Conservation (phyloP, 345 rosid genomes). For the Acer negundo region DNA sequence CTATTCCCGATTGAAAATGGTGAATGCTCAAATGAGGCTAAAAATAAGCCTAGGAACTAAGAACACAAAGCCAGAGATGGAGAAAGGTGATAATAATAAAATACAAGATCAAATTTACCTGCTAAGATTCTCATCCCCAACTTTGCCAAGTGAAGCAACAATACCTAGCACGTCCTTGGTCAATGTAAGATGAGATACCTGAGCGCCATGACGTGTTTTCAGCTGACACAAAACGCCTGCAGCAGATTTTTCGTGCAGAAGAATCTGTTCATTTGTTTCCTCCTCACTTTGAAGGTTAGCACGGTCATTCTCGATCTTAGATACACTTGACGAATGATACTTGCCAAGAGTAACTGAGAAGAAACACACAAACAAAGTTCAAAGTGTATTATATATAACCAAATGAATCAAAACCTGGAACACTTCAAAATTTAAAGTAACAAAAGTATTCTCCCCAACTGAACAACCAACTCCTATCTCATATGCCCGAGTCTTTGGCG, state of each 20-base stretch:
- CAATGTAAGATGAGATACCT: constrained; percentile 41
- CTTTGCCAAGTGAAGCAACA: constrained; percentile 84
- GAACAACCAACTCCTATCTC: background rate
- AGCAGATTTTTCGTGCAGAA: constrained; percentile 59
- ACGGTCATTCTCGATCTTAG: constrained; percentile 26
- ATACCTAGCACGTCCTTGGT: constrained; percentile 66
- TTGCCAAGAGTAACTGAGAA: constrained; percentile 64
- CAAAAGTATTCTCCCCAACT: background rate
- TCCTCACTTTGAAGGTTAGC: constrained; percentile 52
- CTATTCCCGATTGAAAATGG: background rate
- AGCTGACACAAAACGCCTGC: constrained; percentile 69
- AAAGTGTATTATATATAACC: constrained; percentile 3
- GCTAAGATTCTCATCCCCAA: constrained; percentile 75
- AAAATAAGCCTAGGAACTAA: background rate
- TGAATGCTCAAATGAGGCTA: background rate
- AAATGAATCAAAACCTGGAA: background rate
- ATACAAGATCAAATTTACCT: constrained; percentile 48
- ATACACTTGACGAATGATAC: constrained; percentile 44
- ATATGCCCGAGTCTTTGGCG: background rate
- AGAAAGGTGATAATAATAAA: constrained; percentile 9
- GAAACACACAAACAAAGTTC: constrained; percentile 6
- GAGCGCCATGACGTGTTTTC: constrained; percentile 41
- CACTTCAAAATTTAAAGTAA: background rate
- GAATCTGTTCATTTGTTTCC: constrained; percentile 59
- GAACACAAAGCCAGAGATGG: background rate